Evolutionary conservation across 1,284 basidiomycete species (phyloP).

Genomic region (Ustilago lituana): DNA sequence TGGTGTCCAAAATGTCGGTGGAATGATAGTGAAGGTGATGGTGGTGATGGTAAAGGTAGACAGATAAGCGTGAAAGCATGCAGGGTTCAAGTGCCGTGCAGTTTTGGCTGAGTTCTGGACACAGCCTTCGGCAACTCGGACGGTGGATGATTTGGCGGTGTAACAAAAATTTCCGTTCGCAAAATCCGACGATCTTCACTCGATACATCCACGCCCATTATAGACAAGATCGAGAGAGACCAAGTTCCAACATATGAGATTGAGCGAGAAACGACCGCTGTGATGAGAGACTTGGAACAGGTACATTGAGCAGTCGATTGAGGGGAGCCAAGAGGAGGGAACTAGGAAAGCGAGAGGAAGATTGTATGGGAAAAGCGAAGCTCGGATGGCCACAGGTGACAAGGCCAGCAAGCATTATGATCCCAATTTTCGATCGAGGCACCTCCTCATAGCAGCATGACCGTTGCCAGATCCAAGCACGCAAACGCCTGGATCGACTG

Average conservation of each 20-base stretch:
- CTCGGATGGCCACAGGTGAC: constrained; percentile 34
- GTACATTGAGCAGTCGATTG: no score
- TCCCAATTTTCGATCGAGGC: constrained; percentile 40
- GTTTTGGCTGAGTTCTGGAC: background rate
- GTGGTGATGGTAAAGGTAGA: background rate
- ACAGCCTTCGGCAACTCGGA: constrained; percentile 3
- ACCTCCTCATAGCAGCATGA: constrained; percentile 44
- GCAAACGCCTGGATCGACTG: constrained; percentile 43
- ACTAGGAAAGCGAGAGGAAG: background rate
- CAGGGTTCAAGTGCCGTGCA: constrained; percentile 16
- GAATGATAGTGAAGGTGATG: background rate
- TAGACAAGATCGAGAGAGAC: no score
- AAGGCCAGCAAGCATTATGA: constrained; percentile 51
- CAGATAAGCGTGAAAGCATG: no score
- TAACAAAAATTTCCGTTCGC: no score
- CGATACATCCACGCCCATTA: no score
- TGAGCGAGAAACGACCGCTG: no score
- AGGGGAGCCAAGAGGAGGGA: no score
- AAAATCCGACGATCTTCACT: no score
- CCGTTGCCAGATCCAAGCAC: constrained; percentile 40
- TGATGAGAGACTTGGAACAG: no score
- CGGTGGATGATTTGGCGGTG: no score
- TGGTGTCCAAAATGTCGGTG: background rate
- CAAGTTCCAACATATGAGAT: no score
- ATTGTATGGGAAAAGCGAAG: constrained; percentile 53